Base-by-base conservation (phyloP, 2,329 filamentous ascomycete species). In the Clonostachys sp. region DNA sequence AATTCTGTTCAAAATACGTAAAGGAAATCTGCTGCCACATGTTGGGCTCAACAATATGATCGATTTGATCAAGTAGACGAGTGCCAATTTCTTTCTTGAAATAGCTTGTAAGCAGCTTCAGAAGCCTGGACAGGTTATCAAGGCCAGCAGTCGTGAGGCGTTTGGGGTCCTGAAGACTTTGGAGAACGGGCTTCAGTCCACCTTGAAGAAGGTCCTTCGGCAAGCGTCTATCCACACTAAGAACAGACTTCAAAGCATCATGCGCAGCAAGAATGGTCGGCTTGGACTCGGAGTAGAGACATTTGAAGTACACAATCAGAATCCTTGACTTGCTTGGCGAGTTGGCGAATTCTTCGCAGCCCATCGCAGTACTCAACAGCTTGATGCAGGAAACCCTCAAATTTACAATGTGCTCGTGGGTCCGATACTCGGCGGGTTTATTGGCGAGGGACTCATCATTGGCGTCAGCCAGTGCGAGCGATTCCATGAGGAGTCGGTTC, bases 71-170 rank as follows among this genome's bases (percentile, higher is more conserved):
- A 10, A 99, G 75, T n/a, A 99, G 71, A 20, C 94, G 83, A 18
- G 89, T 82, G 7, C 94, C 95, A 46, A 99, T 99, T 63, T 99
- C 94, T 1, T 97, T 91, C 68, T 99, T 99, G 70, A 99, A 99
- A 65, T 99, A 99, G 50, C 94, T 97, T 0, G 92, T 99, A 16
- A 99, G 74, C 3, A 99, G 76, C 53, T 94, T 92, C 50, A 99
- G 70, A 2, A 99, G 76, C 38, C 92, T 84, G 16, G 91, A 91
- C 34, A 99, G 73, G 24, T 95, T 95, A 62, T 97, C 91, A 5
- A 99, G 74, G 3, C 91, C 91, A 57, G 91, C 87, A 0, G 92
- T 88, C 17, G 84, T 95, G 17, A 99, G 74, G 48, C 92, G 86
- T 63, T 95, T 90, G 0, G 92, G 88, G 60, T 99, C 94, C 55